phyloP scores from a whole-genome alignment of 768 basidiomycete genomes.

The Boletus pseudo-olivaceus region DNA sequence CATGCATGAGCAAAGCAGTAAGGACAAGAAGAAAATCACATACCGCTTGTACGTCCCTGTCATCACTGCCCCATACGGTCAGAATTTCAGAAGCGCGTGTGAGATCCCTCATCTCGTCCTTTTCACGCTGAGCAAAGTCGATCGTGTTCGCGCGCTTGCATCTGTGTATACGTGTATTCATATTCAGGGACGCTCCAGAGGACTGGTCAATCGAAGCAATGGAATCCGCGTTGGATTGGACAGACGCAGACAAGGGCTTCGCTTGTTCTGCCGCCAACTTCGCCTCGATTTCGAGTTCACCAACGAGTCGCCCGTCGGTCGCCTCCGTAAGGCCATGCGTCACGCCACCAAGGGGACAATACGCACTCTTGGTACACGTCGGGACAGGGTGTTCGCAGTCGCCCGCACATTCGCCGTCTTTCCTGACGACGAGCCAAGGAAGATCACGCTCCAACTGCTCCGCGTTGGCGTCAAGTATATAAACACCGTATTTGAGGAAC shows the following conservation, averaged over 20 bases:
- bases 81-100: conserved; percentile 81
- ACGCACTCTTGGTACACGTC: neutral
- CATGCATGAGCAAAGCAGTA: neutral
- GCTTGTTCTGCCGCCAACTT: conserved; percentile 6
- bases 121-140: conserved; percentile 79
- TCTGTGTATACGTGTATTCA: conserved; percentile 22
- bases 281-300: conserved; percentile 24
- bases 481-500: conserved; percentile 31
- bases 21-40: neutral
- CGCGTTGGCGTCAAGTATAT: conserved; percentile 30
- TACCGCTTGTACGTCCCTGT: conserved; percentile 11
- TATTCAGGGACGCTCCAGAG: neutral
- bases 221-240: neutral
- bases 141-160: conserved; percentile 53
- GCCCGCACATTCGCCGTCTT: conserved; percentile 25
- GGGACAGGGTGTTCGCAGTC: conserved; percentile 13
- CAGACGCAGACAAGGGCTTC: neutral
- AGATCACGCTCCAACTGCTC: conserved; percentile 26
- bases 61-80: conserved; percentile 34
- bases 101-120: conserved; percentile 86
- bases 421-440: conserved; percentile 28
- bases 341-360: neutral
- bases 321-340: conserved; percentile 29
- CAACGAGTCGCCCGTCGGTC: conserved; percentile 26
- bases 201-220: neutral